These are phyloP conservation scores for Tieghemostelium lacteum DNA, from an alignment of 78 protist genomes.

Conservation along the genomic window DNA sequence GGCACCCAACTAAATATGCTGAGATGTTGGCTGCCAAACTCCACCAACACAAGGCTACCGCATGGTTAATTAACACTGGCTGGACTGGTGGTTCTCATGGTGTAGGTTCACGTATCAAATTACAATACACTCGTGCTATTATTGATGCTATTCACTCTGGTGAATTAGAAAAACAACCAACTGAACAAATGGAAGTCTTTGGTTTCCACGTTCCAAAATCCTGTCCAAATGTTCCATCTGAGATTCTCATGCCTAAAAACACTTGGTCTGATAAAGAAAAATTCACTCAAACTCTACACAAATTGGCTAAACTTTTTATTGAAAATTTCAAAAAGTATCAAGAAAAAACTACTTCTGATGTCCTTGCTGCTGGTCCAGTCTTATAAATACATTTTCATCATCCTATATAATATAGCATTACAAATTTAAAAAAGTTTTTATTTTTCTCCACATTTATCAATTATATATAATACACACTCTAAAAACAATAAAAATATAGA, in stretches of 20 bases:
- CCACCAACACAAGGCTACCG: constrained; percentile 81
- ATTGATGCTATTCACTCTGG: constrained; percentile 95
- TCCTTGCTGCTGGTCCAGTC: constrained; percentile 82
- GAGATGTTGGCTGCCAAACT: constrained; percentile 91
- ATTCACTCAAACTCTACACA: constrained; percentile 42
- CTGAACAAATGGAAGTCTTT: constrained; percentile 76
- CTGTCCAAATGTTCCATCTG: constrained; percentile 86
- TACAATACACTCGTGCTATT: constrained; percentile 93
- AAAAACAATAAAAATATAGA: too few species aligned
- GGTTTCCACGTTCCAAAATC: constrained; percentile 87
- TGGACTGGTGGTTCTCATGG: constrained; percentile 94
- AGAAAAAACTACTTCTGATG: constrained; percentile 76
- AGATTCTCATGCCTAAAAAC: constrained; percentile 88
- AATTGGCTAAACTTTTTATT: constrained; percentile 88
- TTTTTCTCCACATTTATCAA: too few species aligned
- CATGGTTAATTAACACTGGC: constrained; percentile 97
- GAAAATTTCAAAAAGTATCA: constrained; percentile 87
- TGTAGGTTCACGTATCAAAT: constrained; percentile 88
- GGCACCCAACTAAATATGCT: constrained; percentile 97
- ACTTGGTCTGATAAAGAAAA: constrained; percentile 91
- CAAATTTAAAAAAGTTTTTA: too few species aligned
- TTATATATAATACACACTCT: too few species aligned
- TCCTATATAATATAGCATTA: too few species aligned
- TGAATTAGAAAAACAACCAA: constrained; percentile 72
- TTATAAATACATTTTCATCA: not conserved